Conservation (phyloP, 352 stramenopile species). For the Globisporangium sylvaticum region DNA sequence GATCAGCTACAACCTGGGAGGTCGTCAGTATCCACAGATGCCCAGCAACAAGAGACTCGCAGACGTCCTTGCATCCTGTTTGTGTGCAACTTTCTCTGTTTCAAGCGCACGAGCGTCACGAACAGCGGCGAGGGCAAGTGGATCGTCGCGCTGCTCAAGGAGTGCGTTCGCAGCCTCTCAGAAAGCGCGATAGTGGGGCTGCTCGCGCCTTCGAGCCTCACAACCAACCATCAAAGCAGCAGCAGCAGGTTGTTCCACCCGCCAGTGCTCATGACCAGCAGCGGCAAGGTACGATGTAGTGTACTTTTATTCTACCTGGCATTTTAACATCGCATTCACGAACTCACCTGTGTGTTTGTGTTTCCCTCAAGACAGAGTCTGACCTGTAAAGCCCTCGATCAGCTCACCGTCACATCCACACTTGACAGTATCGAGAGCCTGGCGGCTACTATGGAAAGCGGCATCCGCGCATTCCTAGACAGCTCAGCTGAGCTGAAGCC, state of each 20-base stretch:
- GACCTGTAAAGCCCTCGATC: constrained; percentile 15
- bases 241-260: background rate
- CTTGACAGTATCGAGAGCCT: background rate
- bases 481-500: background rate
- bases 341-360: background rate
- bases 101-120: constrained; percentile 23
- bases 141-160: constrained; percentile 17
- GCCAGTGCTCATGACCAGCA: constrained; percentile 1
- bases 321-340: too few species aligned
- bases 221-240: background rate
- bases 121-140: constrained; percentile 14
- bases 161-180: constrained; percentile 9
- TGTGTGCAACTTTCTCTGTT: constrained; percentile 30
- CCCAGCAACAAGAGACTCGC: background rate
- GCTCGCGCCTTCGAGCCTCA: background rate
- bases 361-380: background rate
- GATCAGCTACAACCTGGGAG: background rate
- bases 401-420: background rate
- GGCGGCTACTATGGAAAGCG: background rate
- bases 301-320: too few species aligned
- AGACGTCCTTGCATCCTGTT: constrained; percentile 18
- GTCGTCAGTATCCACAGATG: background rate
- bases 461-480: background rate
- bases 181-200: constrained; percentile 9
- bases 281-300: constrained; percentile 12